phyloP scores from a whole-genome alignment of 1,139 yeast genomes.

The Pneumocystis canis region DNA sequence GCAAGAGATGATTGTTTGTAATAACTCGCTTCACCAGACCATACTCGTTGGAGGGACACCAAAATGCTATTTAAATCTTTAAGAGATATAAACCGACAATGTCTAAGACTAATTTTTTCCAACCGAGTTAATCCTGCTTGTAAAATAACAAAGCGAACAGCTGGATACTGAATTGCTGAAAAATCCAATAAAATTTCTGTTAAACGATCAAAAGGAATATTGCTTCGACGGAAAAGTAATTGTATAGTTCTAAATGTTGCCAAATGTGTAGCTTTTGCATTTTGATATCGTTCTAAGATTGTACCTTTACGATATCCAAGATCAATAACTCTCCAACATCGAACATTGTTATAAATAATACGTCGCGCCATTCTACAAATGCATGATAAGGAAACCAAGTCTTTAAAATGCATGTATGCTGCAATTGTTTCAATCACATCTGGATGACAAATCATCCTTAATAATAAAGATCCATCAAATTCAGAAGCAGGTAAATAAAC shows the following conservation, averaged over 20 bases:
- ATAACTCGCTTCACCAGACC: neutral
- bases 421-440: neutral
- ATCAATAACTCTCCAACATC: neutral
- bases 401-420: neutral
- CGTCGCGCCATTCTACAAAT: neutral
- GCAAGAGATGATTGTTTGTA: neutral
- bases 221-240: neutral
- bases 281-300: neutral
- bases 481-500: neutral
- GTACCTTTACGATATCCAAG: neutral
- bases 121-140: neutral
- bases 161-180: neutral
- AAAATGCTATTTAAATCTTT: neutral
- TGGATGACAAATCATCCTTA: neutral
- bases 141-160: neutral
- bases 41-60: neutral
- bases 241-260: neutral
- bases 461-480: neutral
- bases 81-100: neutral
- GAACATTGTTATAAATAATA: neutral
- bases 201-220: neutral
- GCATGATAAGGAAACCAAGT: neutral
- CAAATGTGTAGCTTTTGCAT: neutral
- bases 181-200: neutral
- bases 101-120: neutral